phyloP scores from a whole-genome alignment of 495 filamentous ascomycete genomes.

The Platismatia glauca region DNA sequence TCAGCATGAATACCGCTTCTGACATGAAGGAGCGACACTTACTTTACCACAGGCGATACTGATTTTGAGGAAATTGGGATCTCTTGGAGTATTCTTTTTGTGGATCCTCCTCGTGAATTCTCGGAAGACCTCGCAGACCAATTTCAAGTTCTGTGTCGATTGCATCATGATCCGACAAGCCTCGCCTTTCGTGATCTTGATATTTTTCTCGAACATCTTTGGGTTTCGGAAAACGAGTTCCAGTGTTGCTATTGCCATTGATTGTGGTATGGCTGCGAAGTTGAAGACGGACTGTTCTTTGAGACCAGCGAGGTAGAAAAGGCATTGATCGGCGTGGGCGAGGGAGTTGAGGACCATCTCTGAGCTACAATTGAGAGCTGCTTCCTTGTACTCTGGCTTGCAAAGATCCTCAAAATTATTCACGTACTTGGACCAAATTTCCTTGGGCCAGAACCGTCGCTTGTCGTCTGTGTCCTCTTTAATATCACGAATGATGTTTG shows the following conservation, averaged over 20 bases:
- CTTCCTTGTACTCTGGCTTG: slow-evolving; percentile 66
- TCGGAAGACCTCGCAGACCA: slow-evolving; percentile 72
- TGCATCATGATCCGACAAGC: slow-evolving; percentile 87
- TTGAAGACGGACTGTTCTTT: slow-evolving; percentile 99
- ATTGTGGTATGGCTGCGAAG: slow-evolving; percentile 95
- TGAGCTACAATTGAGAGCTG: slow-evolving; percentile 78
- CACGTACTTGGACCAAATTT: slow-evolving; percentile 94
- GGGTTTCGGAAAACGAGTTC: slow-evolving; percentile 89
- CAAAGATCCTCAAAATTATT: slow-evolving; percentile 83
- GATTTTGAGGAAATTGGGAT: slow-evolving; percentile 90
- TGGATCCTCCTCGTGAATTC: slow-evolving; percentile 71
- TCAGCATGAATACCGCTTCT: slow-evolving; percentile 12
- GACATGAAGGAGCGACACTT: slow-evolving; percentile 23
- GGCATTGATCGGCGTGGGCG: slow-evolving; percentile 79
- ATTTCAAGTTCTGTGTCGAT: slow-evolving; percentile 77
- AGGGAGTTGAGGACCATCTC: slow-evolving; percentile 91
- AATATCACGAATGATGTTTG: slow-evolving; percentile 95
- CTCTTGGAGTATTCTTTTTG: slow-evolving; percentile 87
- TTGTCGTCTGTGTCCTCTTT: slow-evolving; percentile 81
- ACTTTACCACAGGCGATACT: slow-evolving; percentile 86
- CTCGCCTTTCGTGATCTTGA: slow-evolving; percentile 95
- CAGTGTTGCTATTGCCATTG: slow-evolving; percentile 94
- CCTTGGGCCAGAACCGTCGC: slow-evolving; percentile 86
- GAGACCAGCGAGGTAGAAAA: slow-evolving; percentile 94
- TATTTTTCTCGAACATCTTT: slow-evolving; percentile 71